phyloP scores from a whole-genome alignment of 129 eudicot genomes.

The Daucus carota region DH1_v3.0 NC_030385.2:33573001-33573500 shows the following conservation, averaged over 20 bases:
- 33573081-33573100: constrained; percentile 87
- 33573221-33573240: neutral
- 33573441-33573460: neutral
- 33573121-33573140: neutral
- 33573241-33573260: neutral
- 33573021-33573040: constrained; percentile 58
- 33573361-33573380: constrained; percentile 27
- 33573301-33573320: constrained; percentile 33
- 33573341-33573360: constrained; percentile 49
- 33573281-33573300: neutral
- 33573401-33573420: constrained; percentile 55
- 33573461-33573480: neutral
- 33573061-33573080: constrained; percentile 64
- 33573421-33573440: constrained; percentile 48
- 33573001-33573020: constrained; percentile 89
- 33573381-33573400: constrained; percentile 29
- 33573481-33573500: constrained; percentile 12
- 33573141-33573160: neutral
- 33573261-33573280: neutral
- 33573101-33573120: constrained; percentile 19
- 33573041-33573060: constrained; percentile 88
- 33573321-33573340: constrained; percentile 40
- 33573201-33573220: neutral
- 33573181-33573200: neutral
- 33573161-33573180: neutral